Percentiles rank a stretch among this genome's conserved stretches.
Conservation (phyloP, 169 alveolate genomes). For the Plasmodium fragile region DNA sequence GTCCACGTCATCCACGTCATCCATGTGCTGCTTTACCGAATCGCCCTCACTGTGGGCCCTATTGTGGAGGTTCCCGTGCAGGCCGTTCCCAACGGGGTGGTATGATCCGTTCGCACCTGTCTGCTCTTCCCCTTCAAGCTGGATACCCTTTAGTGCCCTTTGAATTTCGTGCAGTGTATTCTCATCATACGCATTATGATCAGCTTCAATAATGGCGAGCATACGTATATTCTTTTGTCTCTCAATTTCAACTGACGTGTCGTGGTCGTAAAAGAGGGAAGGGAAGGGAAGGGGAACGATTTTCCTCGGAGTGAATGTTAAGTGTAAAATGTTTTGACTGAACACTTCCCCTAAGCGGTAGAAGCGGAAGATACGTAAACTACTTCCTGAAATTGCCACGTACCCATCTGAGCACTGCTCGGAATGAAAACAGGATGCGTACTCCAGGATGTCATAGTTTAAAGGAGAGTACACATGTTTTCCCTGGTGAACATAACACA, state of each 20-base stretch:
- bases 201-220: slow-evolving; percentile 93
- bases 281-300: slow-evolving; percentile 91
- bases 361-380: slow-evolving; percentile 89
- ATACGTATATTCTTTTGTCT: slow-evolving; percentile 79
- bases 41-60: background rate
- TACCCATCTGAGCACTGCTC: slow-evolving; percentile 92
- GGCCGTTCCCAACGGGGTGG: background rate
- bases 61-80: background rate
- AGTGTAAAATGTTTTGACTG: slow-evolving; percentile 88
- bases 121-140: slow-evolving; percentile 59
- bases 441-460: slow-evolving; percentile 90
- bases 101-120: background rate
- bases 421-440: slow-evolving; percentile 90
- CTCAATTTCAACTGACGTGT: slow-evolving; percentile 73
- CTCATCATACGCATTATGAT: slow-evolving; percentile 91
- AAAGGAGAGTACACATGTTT: slow-evolving; percentile 88
- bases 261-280: slow-evolving; percentile 81
- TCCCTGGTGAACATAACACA: slow-evolving; percentile 89
- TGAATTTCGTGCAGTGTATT: slow-evolving; percentile 85
- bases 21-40: background rate
- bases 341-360: slow-evolving; percentile 93
- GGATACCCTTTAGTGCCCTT: slow-evolving; percentile 78
- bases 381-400: slow-evolving; percentile 93
- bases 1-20: background rate
- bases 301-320: slow-evolving; percentile 95